Percentiles rank a stretch among this genome's conserved stretches.
Conservation (phyloP, 768 basidiomycete genomes). For the Phaffia tasmanica region DNA sequence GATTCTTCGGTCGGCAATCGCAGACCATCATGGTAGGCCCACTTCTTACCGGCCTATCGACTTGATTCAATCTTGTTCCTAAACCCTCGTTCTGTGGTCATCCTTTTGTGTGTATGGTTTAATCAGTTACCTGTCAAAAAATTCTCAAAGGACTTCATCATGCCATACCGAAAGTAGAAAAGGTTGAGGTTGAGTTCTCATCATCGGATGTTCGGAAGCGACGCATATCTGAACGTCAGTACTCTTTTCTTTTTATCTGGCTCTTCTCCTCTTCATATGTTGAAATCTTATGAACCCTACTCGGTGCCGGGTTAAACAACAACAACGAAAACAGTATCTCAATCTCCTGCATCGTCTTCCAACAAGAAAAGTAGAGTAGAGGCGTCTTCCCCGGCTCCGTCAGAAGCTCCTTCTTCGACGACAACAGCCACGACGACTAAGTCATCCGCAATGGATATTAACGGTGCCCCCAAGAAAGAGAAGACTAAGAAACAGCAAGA, state of each 20-base stretch:
- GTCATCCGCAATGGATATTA: constrained; percentile 33
- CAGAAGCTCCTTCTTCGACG: constrained; percentile 26
- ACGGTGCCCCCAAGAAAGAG: constrained; percentile 66
- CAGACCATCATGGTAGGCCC: constrained; percentile 61
- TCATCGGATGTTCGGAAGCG: constrained; percentile 9
- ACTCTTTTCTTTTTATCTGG: neutral
- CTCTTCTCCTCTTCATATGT: constrained; percentile 1
- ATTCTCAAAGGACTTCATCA: constrained; percentile 47
- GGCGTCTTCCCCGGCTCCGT: constrained; percentile 11
- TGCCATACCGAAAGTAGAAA: constrained; percentile 47
- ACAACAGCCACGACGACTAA: constrained; percentile 24
- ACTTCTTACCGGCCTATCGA: neutral
- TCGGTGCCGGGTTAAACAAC: neutral
- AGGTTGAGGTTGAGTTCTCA: constrained; percentile 31
- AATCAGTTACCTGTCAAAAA: constrained; percentile 51
- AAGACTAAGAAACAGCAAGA: constrained; percentile 54
- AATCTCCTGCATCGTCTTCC: constrained; percentile 7
- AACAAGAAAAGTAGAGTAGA: constrained; percentile 3
- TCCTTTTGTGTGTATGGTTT: constrained; percentile 5
- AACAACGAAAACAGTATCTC: neutral
- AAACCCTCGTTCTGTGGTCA: neutral
- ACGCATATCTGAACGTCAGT: constrained; percentile 19
- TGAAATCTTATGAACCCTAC: neutral
- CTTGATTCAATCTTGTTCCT: neutral
- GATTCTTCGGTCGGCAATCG: constrained; percentile 59